Base-by-base conservation (phyloP, 441 rosid genomes). In the Aleurites moluccanus region DNA sequence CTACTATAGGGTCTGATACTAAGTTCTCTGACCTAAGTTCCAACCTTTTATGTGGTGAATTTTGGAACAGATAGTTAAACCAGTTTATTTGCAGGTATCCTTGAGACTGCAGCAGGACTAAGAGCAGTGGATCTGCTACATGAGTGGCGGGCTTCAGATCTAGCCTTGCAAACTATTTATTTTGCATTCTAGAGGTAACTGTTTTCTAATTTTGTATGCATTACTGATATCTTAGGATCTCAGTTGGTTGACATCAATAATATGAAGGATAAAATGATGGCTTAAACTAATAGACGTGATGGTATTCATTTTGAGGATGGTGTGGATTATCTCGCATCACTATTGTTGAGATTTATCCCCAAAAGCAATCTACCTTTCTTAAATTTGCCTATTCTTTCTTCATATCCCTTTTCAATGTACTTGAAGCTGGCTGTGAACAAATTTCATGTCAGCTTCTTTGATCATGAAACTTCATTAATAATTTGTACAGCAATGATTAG, bases 141-240 rank as follows among this genome's bases (percentile, higher is more conserved):
- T 76, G 83, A 86, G 93, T 87, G 86, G 94, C 90, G 85, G 85
- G 89, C 92, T 91, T 89, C 88, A 76, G 78, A 86, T 91, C 88
- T 91, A 89, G 91, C 95, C 97, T 88, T 87, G 94, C 92, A 83
- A 86, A 79, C 88, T 85, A 82, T 78, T 83, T 80, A 81, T 76
- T 81, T 87, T 82, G 88, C 91, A 85, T 94, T 92, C 89, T 92
- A 91, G 89, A 91, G 98, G 97, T 92, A 85, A 64, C 30, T 33
- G 16, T 69, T 73, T 73, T 77, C n/a, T 77, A 16, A 38, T 18
- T 15, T 45, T 44, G 10, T 28, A 4, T 53, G 23, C 21, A 6
- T 27, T 28, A 23, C 59, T 7, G n/a, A 27, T 25, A 45, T 25
- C 59, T 23, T 27, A 50, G 25, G 49, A 42, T 40, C 13, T 23